Evolutionary conservation across 345 rosid species (phyloP).

Genomic region (Populus pruinosa): DNA sequence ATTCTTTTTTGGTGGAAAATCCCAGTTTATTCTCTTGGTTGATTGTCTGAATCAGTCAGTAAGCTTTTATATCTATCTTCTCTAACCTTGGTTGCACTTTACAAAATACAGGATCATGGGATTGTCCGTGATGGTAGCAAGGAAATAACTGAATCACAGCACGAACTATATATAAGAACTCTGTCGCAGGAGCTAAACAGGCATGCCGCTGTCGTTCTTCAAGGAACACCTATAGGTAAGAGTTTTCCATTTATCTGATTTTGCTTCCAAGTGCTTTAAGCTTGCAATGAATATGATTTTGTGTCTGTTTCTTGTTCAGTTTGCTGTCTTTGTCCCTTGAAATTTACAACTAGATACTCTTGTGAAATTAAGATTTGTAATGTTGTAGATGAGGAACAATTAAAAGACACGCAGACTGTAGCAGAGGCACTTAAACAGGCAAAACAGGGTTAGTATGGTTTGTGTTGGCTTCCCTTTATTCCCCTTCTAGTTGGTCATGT

Average conservation of each 20-base stretch:
- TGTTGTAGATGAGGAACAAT: constrained; percentile 55
- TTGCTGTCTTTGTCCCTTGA: background rate
- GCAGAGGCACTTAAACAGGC: constrained; percentile 85
- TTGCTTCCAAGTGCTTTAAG: background rate
- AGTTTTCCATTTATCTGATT: background rate
- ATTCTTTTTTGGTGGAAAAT: background rate
- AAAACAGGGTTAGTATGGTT: constrained; percentile 55
- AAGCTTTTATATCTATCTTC: background rate
- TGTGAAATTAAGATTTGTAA: constrained; percentile 15
- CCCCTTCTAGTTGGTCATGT: background rate
- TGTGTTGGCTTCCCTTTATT: constrained; percentile 1
- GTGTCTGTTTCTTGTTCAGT: background rate
- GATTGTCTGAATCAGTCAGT: background rate
- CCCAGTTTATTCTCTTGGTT: background rate
- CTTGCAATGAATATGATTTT: background rate
- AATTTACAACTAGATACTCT: background rate
- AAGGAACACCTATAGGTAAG: constrained; percentile 74
- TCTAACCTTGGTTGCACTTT: constrained; percentile 9
- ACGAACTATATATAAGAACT: constrained; percentile 57
- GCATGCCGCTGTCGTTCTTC: constrained; percentile 91
- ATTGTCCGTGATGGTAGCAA: constrained; percentile 63
- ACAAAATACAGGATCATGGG: constrained; percentile 66
- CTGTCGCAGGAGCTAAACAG: constrained; percentile 77
- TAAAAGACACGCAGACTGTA: constrained; percentile 67
- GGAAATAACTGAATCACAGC: constrained; percentile 50